These are phyloP conservation scores for Byssothecium circinans DNA, from an alignment of 2,329 filamentous ascomycete species.

Conservation along the genomic window DNA sequence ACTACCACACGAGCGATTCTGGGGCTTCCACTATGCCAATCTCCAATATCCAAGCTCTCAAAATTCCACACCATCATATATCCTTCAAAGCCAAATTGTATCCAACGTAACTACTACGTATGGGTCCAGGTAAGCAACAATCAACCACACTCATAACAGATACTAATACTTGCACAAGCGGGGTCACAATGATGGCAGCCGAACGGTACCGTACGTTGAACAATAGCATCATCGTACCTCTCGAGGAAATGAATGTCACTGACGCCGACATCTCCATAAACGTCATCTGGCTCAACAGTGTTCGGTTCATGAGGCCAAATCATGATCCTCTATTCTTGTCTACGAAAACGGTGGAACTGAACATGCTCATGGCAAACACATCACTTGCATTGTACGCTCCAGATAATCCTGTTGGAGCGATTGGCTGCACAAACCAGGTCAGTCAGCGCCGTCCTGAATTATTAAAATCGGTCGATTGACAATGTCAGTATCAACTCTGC, in stretches of 20 bases:
- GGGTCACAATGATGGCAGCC: background rate
- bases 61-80: background rate
- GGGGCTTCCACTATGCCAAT: background rate
- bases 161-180: no score
- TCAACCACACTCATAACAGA: no score
- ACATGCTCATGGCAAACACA: background rate
- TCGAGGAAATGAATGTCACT: conserved; percentile 3
- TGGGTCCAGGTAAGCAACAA: background rate
- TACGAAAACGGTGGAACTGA: background rate
- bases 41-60: background rate
- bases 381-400: conserved; percentile 1
- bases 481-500: conserved; percentile 8
- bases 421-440: conserved; percentile 5
- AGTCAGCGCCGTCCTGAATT: background rate
- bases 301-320: conserved; percentile 1
- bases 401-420: conserved; percentile 1
- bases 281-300: conserved; percentile 1
- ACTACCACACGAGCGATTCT: background rate
- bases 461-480: background rate
- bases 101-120: background rate
- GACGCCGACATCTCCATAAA: conserved; percentile 6
- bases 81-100: background rate
- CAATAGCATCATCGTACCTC: background rate
- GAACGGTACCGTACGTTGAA: no score
- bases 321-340: conserved; percentile 7